Base-by-base conservation (phyloP, 768 basidiomycete species). In the Vararia minispora region DNA sequence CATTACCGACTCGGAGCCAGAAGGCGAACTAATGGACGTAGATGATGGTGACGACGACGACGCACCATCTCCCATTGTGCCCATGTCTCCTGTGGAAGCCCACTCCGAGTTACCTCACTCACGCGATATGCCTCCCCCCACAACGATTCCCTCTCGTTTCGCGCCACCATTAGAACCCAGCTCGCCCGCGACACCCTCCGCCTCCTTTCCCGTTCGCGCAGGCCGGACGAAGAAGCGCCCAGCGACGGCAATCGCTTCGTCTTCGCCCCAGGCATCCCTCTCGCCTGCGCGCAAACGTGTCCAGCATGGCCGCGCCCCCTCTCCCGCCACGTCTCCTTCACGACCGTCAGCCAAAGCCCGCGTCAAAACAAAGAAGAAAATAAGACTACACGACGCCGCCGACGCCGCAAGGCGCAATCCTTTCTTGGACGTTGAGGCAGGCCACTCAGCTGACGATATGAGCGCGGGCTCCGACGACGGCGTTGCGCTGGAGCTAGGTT, bases 391-490 rank as follows among this genome's bases (percentile, higher is more conserved):
- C 10, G 56, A 58, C 42, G 39, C 52, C 2, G 47, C 44, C 7
- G 57, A 59, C 11, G 59, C 58, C 55, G 70, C 54, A 49, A 57
- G 54, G 31, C 38, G 55, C 33, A 61, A 66, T 45, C 65, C 59
- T 1, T 63, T 77, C 52, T 64, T 85, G 36, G 84, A 85, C 47
- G 63, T 72, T 24, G 79, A 78, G 52, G 87, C 87, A 3, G 57
- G 57, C 13, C 87, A 88, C 49, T 90, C 88, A 7, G 87, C 85
- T 14, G 84, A 85, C 40, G 87, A 89, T 50, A 64, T 66, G 39
- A 79, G 78, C 48, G 69, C 65, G 39, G 83, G 82, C 24, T 64
- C 62, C 1, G 79, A 77, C 1, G 65, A 66, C 48, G 72, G 66
- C 44, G 69, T 73, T 27, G 67, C 69, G 18, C 62, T 59, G 26